Evolutionary conservation across 345 rosid genomes (phyloP).

Genomic region (Passiflora organensis): DNA sequence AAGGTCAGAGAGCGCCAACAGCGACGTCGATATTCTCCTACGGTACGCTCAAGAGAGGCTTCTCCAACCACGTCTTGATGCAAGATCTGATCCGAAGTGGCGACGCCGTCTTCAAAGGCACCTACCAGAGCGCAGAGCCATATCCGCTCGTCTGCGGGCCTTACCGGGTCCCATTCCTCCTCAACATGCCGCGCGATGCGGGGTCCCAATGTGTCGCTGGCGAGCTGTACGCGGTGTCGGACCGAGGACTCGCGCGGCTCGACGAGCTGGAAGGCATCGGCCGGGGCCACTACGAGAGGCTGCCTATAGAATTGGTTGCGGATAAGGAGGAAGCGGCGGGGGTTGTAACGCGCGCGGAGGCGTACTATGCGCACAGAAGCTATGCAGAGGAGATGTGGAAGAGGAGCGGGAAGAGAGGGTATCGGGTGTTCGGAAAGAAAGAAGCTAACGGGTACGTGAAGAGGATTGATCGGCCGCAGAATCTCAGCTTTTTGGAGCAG

Average conservation of each 20-base stretch:
- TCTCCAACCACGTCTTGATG: conserved; percentile 62
- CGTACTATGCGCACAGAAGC: conserved; percentile 58
- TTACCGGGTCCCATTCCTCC: conserved; percentile 76
- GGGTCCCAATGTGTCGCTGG: conserved; percentile 55
- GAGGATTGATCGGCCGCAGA: conserved; percentile 60
- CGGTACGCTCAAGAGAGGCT: conserved; percentile 73
- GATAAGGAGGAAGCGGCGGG: not conserved
- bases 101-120: conserved; percentile 61
- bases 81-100: conserved; percentile 64
- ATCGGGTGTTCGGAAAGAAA: conserved; percentile 43
- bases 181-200: conserved; percentile 52
- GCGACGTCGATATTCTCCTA: conserved; percentile 57
- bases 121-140: conserved; percentile 33
- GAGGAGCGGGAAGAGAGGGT: conserved; percentile 41
- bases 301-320: conserved; percentile 31
- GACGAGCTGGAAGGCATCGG: conserved; percentile 76
- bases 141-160: conserved; percentile 90
- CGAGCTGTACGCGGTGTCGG: conserved; percentile 68
- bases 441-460: conserved; percentile 70
- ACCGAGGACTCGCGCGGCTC: conserved; percentile 44
- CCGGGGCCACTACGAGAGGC: conserved; percentile 57
- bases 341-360: conserved; percentile 31
- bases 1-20: not conserved
- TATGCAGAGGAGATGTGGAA: conserved; percentile 62
- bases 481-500: conserved; percentile 64